Base-by-base conservation (phyloP, 2,329 filamentous ascomycete genomes). In the Fusarium subglutinans region DNA sequence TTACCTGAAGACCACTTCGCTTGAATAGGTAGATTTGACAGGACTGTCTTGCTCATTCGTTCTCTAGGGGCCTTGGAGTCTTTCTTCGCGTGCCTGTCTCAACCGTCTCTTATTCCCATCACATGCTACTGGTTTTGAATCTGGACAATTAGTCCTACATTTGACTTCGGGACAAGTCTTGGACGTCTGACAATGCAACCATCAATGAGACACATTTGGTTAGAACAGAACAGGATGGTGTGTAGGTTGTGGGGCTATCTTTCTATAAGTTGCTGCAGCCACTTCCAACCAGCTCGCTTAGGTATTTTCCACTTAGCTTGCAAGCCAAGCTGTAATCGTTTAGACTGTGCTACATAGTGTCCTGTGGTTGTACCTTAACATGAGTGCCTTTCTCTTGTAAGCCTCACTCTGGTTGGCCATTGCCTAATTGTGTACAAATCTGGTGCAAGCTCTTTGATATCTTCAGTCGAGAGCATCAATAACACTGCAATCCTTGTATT, bases 161-260 rank as follows among this genome's bases (percentile, higher is more conserved):
- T 76, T 72, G 66, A 71, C 54, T 71, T 66, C 56, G 64, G 66
- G 66, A 71, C 57, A 56, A 60, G 70, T 60, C 65, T 74, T 71
- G 59, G 37, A 70, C 57, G 67, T 76, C 73, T 78, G 66, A 77
- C 73, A 72, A 61, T 77, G 73, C 73, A 69, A 78, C 74, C 76
- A 75, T 66, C 48, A 55, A 51, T 63, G 64, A 76, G 73, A 73
- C 66, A 71, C 51, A 48, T 51, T 70, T 63, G 62, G 69, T 73
- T 73, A 69, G 72, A 61, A 69, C 66, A 26, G 57, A 47, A 58
- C 53, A 65, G 51, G 57, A 58, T 61, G 72, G 51, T 66, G 76
- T 71, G 70, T 75, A 59, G 66, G 57, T 66, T 73, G 45, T 66
- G 59, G 67, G 56, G 48, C 59, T 60, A 48, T 35, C 41, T 57